Evolutionary conservation across 1,139 yeast genomes (phyloP).

Genomic region (Blastobotrys capitulatus): DNA sequence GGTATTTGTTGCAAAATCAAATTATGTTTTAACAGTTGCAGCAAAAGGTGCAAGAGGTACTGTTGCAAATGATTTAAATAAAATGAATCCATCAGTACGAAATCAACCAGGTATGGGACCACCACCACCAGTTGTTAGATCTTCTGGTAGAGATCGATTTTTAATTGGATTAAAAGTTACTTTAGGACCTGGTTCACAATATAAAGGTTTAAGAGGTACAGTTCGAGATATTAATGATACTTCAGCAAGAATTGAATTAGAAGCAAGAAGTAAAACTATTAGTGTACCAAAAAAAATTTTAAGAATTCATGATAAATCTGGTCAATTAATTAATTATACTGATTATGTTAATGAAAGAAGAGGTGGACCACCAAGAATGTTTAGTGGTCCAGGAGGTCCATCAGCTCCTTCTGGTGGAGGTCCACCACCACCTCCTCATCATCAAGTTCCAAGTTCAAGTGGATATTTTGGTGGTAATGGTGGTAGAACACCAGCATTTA

Average conservation of each 20-base stretch:
- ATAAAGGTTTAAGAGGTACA: slow-evolving; percentile 91
- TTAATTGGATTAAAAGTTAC: slow-evolving; percentile 77
- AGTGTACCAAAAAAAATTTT: slow-evolving; percentile 77
- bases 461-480: slow-evolving; percentile 24
- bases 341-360: slow-evolving; percentile 47
- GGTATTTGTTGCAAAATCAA: slow-evolving; percentile 74
- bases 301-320: slow-evolving; percentile 62
- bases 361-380: slow-evolving; percentile 1
- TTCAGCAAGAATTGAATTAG: slow-evolving; percentile 86
- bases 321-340: slow-evolving; percentile 67
- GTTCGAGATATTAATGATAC: slow-evolving; percentile 91
- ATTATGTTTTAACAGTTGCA: slow-evolving; percentile 75
- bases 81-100: slow-evolving; percentile 78
- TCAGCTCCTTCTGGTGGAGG: slow-evolving; percentile 2
- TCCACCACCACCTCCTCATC: slow-evolving; percentile 10
- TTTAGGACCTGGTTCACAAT: slow-evolving; percentile 78
- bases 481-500: slow-evolving; percentile 20
- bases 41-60: slow-evolving; percentile 57
- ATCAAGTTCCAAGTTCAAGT: slow-evolving; percentile 28
- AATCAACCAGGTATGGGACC: slow-evolving; percentile 34
- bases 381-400: slow-evolving; percentile 5
- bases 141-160: slow-evolving; percentile 74
- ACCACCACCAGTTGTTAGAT: slow-evolving; percentile 48
- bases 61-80: slow-evolving; percentile 53
- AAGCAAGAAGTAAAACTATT: slow-evolving; percentile 83